Percentiles rank a stretch among this genome's conserved stretches.
phyloP scores from a whole-genome alignment of 2,329 filamentous ascomycete species.

The Grosmannia clavigera region DNA sequence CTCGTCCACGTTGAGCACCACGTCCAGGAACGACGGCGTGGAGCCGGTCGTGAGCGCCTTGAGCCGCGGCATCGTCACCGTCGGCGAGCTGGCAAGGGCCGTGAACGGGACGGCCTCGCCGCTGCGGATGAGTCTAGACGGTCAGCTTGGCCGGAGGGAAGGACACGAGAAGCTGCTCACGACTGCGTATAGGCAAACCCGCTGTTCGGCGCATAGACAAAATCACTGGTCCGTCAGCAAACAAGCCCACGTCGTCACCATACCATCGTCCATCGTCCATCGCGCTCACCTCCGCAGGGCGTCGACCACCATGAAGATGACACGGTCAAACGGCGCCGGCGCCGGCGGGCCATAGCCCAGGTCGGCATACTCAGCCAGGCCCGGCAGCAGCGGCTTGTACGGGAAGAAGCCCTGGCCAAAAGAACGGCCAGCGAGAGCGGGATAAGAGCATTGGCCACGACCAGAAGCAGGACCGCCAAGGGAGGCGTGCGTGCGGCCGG shows the following conservation, averaged over 20 bases:
- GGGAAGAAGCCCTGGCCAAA: constrained; percentile 95
- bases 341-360: constrained; percentile 43
- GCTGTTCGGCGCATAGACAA: constrained; percentile 72
- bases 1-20: constrained; percentile 93
- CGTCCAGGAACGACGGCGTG: constrained; percentile 94
- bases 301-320: constrained; percentile 97
- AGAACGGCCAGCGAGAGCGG: constrained; percentile 57
- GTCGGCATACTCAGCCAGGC: constrained; percentile 58
- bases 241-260: neutral
- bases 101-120: constrained; percentile 86
- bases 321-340: constrained; percentile 66
- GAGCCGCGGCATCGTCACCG: constrained; percentile 94
- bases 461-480: constrained; percentile 32
- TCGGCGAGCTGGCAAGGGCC: constrained; percentile 89
- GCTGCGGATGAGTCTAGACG: constrained; percentile 63
- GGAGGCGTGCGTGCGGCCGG: neutral
- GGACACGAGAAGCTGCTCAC: constrained; percentile 33
- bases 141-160: neutral
- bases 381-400: constrained; percentile 87
- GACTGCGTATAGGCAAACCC: constrained; percentile 82
- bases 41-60: constrained; percentile 97
- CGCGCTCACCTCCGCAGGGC: constrained; percentile 64
- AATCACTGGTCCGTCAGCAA: constrained; percentile 50
- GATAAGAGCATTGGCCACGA: constrained; percentile 64
- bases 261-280: neutral